A percentile compares a stretch with the other conserved stretches of the same genome.
phyloP scores from a whole-genome alignment of 164 flowering plant genomes.

The Chimonanthus salicifolius region DNA sequence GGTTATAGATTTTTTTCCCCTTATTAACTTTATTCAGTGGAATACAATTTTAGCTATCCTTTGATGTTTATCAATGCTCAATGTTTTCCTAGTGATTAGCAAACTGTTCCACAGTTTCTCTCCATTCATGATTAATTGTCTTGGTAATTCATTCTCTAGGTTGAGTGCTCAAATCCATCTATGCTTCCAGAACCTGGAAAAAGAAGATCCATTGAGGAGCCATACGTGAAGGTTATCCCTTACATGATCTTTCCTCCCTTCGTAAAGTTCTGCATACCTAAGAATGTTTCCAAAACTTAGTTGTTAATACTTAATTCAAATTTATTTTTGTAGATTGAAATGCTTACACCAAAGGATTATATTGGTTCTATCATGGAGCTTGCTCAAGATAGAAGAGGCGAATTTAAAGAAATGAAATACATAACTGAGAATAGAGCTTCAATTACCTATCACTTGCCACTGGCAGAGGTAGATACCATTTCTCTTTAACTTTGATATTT shows the following conservation, averaged over 20 bases:
- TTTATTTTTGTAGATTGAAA: constrained; percentile 59
- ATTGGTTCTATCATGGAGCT: constrained; percentile 97
- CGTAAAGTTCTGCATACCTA: not conserved
- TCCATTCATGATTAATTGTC: not conserved
- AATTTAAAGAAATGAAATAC: constrained; percentile 84
- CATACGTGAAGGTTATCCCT: constrained; percentile 71
- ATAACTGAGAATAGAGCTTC: constrained; percentile 87
- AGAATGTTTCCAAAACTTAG: not conserved
- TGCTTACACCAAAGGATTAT: constrained; percentile 94
- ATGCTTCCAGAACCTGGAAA: constrained; percentile 85
- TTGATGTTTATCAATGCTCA: too few species aligned
- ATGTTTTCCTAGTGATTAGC: too few species aligned
- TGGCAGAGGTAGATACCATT: constrained; percentile 66
- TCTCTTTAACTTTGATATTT: not conserved
- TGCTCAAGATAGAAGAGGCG: constrained; percentile 92
- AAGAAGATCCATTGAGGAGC: constrained; percentile 84
- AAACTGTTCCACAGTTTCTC: too few species aligned
- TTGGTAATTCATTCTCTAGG: constrained; percentile 34
- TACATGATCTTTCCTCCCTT: not conserved
- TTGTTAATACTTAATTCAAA: not conserved
- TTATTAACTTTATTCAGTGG: too few species aligned
- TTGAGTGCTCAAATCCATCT: constrained; percentile 96
- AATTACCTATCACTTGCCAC: constrained; percentile 71
- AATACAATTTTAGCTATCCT: too few species aligned
- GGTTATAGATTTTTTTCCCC: too few species aligned